A percentile compares a stretch with the other conserved stretches of the same genome.
Conservation (phyloP, 306 rosid species). For the Malus domestica region DNA sequence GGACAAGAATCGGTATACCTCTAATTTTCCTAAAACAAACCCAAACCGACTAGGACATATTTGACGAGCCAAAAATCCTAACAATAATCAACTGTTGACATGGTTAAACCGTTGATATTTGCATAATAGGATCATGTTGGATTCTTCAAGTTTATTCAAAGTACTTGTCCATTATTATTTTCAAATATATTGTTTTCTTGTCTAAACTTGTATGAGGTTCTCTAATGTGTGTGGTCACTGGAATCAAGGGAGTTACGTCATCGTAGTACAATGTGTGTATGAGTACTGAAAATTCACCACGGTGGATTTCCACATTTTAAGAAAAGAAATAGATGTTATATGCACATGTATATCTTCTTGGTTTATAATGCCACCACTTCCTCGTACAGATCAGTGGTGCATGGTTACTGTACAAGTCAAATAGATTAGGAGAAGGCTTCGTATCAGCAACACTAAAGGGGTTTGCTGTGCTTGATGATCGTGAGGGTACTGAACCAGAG, state of each 20-base stretch:
- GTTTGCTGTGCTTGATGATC: conserved; percentile 82
- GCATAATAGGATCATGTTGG: not conserved
- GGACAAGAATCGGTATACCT: no score
- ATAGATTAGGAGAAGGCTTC: conserved; percentile 62
- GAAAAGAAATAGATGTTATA: not conserved
- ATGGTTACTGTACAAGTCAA: conserved; percentile 87
- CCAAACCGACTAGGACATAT: no score
- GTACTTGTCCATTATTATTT: not conserved
- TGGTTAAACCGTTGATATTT: not conserved
- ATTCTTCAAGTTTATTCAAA: no score
- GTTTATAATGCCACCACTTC: not conserved
- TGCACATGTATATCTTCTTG: not conserved
- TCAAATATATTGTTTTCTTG: not conserved
- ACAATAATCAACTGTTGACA: not conserved
- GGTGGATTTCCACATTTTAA: not conserved
- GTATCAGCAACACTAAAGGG: conserved; percentile 87
- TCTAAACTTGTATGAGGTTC: not conserved
- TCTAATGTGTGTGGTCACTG: not conserved
- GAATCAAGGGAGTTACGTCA: not conserved
- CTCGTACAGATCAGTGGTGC: conserved; percentile 64
- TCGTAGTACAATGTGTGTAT: not conserved
- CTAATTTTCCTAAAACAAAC: no score
- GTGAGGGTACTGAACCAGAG: conserved; percentile 78
- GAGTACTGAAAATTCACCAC: not conserved
- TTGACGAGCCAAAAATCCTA: no score